Conservation (phyloP, 495 filamentous ascomycete genomes). For the Cudoniella acicularis region DNA sequence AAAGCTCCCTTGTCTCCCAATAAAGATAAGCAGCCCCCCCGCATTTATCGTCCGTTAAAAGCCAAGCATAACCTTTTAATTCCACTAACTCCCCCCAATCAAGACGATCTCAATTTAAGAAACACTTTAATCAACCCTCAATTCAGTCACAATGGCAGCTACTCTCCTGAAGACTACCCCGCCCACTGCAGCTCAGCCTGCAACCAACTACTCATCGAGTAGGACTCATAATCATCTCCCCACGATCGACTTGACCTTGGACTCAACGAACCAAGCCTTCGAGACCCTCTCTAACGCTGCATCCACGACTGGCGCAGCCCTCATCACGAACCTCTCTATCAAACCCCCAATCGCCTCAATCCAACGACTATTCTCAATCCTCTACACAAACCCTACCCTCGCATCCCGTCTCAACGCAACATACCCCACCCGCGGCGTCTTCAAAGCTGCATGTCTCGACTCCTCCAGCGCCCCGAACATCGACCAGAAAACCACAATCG, state of each 20-base stretch:
- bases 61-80: not conserved
- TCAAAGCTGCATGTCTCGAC: constrained; percentile 13
- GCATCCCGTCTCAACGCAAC: constrained; percentile 14
- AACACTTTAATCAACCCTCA: not conserved
- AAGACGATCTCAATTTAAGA: not conserved
- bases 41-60: not conserved
- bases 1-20: too few relatives aligned
- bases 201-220: not conserved
- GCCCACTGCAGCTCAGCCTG: not conserved
- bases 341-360: constrained; percentile 11
- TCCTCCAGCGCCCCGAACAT: not conserved
- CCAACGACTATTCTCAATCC: constrained; percentile 12
- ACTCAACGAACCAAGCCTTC: not conserved
- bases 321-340: constrained; percentile 7
- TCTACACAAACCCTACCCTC: constrained; percentile 2
- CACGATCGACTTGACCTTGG: constrained; percentile 2
- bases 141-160: not conserved
- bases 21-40: not conserved
- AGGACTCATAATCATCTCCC: not conserved
- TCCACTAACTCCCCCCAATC: not conserved
- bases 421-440: constrained; percentile 16
- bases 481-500: constrained; percentile 20
- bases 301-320: not conserved
- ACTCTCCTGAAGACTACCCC: not conserved
- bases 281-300: constrained; percentile 1